Base-by-base conservation (phyloP, 1,284 basidiomycete genomes). In the Laetiporus sulphureus region DNA sequence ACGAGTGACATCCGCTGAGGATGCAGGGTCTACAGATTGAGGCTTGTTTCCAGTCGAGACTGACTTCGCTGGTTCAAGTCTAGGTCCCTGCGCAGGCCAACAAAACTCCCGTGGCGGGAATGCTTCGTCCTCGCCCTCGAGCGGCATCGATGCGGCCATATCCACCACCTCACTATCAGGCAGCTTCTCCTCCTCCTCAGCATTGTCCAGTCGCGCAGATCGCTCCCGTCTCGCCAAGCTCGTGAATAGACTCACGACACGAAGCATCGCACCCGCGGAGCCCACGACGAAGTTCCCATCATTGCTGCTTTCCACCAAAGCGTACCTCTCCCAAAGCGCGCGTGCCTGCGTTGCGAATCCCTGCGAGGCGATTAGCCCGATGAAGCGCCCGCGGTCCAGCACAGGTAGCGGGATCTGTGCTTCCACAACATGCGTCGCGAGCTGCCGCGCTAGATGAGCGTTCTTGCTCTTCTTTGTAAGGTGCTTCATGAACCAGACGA, bases 321-420 rank as follows among this genome's bases (percentile, higher is more conserved):
- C 60, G 53, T 73, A 79, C 36, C 67, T 64, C 49, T 74, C 70
- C 79, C 79, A 84, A 12, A 84, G 64, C 4, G 52, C 50, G 13
- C 77, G 65, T 12, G 78, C 72, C 22, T 67, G 55, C 5, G 43
- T 55, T 2, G 69, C 68, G 37, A 76, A 71, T 3, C 79, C 75
- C 18, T 62, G 57, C 15, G 55, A 48, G 0, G 79, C 79, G 19
- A 63, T 52, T 12, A 67, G 42, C 0, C 63, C 51, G 41, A 85
- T 70, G 47, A 83, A 69, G 7, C 52, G 53, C 2, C 69, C 67
- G 15, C 77, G 72, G 44, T 62, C 61, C 31, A 65, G 55, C 7
- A 64, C 46, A 2, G 70, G 67, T 27, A 83, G 56, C 1, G 57
- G 56, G 7, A 70, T 56, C 31, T 62, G 51, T 11, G 59, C 46